These are phyloP conservation scores for Aureobasidium sp. DNA, from an alignment of 2,329 filamentous ascomycete genomes.

Conservation along the genomic window DNA sequence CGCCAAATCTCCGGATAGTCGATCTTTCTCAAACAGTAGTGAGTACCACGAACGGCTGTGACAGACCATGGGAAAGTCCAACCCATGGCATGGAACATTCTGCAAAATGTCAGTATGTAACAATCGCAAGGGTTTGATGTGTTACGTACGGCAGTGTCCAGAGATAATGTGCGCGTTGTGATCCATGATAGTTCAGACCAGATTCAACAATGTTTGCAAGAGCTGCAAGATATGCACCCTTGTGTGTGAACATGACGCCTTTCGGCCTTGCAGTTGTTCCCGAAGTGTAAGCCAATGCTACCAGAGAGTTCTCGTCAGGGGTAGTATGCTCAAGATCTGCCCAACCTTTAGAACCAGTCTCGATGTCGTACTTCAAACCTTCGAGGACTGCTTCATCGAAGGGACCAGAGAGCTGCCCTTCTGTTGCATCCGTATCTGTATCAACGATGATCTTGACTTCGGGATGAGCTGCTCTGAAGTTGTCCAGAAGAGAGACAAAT, in stretches of 20 bases:
- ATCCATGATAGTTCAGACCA: conserved; percentile 61
- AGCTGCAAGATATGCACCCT: conserved; percentile 77
- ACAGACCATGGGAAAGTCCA: conserved; percentile 54
- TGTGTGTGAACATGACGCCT: conserved; percentile 85
- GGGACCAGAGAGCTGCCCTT: conserved; percentile 66
- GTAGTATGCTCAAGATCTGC: conserved; percentile 63
- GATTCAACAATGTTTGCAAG: conserved; percentile 84
- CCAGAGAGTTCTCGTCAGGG: conserved; percentile 67
- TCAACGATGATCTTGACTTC: conserved; percentile 70
- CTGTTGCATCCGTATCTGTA: conserved; percentile 70
- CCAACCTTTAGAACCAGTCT: conserved; percentile 68
- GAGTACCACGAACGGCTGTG: conserved; percentile 88
- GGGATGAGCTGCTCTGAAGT: conserved; percentile 55
- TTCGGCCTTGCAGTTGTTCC: conserved; percentile 90
- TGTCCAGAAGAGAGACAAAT: conserved; percentile 62
- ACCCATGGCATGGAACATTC: conserved; percentile 65
- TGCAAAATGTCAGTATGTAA: background rate
- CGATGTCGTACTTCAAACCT: conserved; percentile 64
- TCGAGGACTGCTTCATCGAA: conserved; percentile 81
- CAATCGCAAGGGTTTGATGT: background rate
- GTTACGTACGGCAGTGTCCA: conserved; percentile 67
- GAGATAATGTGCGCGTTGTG: conserved; percentile 56
- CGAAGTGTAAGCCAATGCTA: conserved; percentile 88
- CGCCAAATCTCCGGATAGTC: conserved; percentile 92
- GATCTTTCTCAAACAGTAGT: conserved; percentile 90